Evolutionary conservation across 2,329 filamentous ascomycete genomes (phyloP), one percentile per base, ranked within the genome.

Genomic region (Incumbomyces lentus): DNA sequence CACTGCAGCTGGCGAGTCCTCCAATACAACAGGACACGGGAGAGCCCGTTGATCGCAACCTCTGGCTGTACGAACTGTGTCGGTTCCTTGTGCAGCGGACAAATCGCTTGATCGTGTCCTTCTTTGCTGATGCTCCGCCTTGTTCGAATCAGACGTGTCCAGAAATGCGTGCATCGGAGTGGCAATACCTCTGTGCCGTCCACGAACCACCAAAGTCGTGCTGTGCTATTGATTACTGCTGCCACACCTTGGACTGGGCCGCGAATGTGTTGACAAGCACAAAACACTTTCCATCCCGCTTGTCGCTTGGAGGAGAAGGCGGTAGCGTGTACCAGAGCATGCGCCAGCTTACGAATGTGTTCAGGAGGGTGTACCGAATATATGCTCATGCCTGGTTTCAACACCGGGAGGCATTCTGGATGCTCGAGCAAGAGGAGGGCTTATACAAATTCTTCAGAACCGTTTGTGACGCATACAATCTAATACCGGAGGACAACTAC

Each of bases 321-420:
- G 66, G 65, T 36, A 67, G 64, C 2, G 60, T 63, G 1, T 65
- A 67, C 50, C 62, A 67, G n/a, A 67, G 66, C 54, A 66, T 68
- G 64, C 60, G 64, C 64, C 90, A 93, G 63, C 73, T 98, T 49
- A 84, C 90, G 57, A 96, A 95, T 63, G 90, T 98, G 47, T 96
- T 98, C 66, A 79, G 92, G 47, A 78, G 92, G 12, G 78, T 96
- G 41, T 94, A 98, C 65, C 79, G 92, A 50, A 96, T 98, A 66
- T 98, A 96, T 62, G 92, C 92, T 39, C 92, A 98, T 63, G 92
- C 92, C 6, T 98, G 92, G 92, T 98, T 95, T 64, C 88, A 95
- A 67, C 92, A 98, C 64, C 79, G 89, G 38, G 84, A 84, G 46
- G 86, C 95, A 44, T 98, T 96, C 64, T 96, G 90, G 88, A 81